Conservation (phyloP, 257 asterid genomes). For the Gentiana straminea region DNA sequence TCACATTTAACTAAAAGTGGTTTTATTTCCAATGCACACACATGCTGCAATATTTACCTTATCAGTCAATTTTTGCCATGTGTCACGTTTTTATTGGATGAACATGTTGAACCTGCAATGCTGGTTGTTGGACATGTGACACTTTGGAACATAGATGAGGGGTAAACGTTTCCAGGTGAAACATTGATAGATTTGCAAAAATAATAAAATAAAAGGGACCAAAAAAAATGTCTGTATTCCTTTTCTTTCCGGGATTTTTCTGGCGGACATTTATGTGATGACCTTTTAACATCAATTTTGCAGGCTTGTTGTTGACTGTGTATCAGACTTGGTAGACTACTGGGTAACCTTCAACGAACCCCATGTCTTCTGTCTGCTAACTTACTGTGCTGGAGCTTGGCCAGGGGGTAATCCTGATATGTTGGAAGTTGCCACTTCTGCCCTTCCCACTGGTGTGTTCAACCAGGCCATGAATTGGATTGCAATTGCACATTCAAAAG, state of each 20-base stretch:
- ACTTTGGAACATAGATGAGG: too few species aligned
- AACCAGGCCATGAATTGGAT: slow-evolving; percentile 86
- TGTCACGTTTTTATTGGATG: too few species aligned
- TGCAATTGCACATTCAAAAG: slow-evolving; percentile 69
- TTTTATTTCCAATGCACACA: too few species aligned
- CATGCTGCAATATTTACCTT: too few species aligned
- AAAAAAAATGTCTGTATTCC: neutral
- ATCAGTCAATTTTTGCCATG: too few species aligned
- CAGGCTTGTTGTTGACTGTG: slow-evolving; percentile 81
- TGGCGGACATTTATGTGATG: neutral
- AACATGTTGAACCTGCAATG: too few species aligned
- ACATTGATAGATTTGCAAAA: too few species aligned
- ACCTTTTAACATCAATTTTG: slow-evolving; percentile 7
- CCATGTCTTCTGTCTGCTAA: slow-evolving; percentile 80
- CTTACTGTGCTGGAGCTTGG: slow-evolving; percentile 97
- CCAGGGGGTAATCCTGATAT: slow-evolving; percentile 98
- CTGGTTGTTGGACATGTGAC: too few species aligned
- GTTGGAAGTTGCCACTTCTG: slow-evolving; percentile 91
- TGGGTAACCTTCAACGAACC: slow-evolving; percentile 98
- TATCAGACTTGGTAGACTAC: slow-evolving; percentile 77
- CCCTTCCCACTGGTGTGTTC: slow-evolving; percentile 84
- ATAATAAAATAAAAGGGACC: too few species aligned
- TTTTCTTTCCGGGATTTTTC: neutral
- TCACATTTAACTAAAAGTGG: too few species aligned
- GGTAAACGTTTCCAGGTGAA: too few species aligned